Evolutionary conservation across 257 asterid species (phyloP).

Genomic region (Nicotiana tomentosiformis): DNA sequence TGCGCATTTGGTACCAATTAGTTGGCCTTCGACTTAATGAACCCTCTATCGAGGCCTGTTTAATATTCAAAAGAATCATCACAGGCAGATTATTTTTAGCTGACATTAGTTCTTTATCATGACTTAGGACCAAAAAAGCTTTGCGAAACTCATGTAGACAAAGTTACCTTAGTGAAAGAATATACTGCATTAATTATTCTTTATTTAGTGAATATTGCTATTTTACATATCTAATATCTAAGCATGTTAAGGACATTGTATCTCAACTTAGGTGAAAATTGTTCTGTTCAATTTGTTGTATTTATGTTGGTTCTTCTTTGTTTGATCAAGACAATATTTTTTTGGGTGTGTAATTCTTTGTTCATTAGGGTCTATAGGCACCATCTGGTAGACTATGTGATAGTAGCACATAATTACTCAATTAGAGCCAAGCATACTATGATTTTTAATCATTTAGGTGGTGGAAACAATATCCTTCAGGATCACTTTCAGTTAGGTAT

Average conservation of each 20-base stretch:
- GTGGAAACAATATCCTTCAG: not conserved
- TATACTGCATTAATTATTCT: not conserved
- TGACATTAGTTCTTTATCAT: not conserved
- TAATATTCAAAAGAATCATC: not conserved
- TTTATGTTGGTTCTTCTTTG: not conserved
- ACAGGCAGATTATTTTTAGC: not conserved
- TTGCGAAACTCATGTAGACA: not conserved
- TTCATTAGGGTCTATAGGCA: not conserved
- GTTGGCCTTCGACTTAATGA: not conserved
- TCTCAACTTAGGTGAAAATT: not conserved
- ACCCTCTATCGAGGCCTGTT: not conserved
- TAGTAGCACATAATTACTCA: not conserved
- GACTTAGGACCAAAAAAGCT: not conserved
- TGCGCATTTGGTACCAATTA: not conserved
- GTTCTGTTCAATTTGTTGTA: not conserved
- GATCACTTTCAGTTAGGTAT: not conserved
- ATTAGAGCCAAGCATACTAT: not conserved
- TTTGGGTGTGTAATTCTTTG: not conserved
- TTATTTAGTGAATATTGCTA: not conserved
- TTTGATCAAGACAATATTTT: not conserved
- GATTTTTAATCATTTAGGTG: not conserved
- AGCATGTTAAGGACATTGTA: not conserved
- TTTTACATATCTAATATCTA: not conserved
- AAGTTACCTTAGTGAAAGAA: not conserved
- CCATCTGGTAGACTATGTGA: not conserved